Evolutionary conservation across 2,329 filamentous ascomycete species (phyloP), one percentile per base, ranked within the genome.

Genomic region (Apiospora sp.): DNA sequence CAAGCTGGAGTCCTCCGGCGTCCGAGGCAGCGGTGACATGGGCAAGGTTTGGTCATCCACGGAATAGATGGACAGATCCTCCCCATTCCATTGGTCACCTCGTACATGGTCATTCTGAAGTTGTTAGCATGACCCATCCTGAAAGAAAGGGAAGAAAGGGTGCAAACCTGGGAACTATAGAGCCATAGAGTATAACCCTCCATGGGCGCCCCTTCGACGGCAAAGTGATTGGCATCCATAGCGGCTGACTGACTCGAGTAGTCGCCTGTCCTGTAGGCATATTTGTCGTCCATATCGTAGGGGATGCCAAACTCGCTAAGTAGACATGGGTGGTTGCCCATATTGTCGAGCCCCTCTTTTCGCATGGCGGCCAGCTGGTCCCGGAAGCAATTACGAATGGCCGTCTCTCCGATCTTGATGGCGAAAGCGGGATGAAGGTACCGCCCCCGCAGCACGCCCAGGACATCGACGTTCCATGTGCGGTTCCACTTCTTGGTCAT

Each of bases 401-500:
- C 96, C 3, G 92, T 93, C 84, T 98, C 96, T 68, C 96, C 96
- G 67, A 99, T 87, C 79, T 95, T 96, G 81, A 99, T 92, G 4
- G 94, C 96, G 80, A 99, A 96, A 0, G 94, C 94, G 16, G 96
- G 96, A 30, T 92, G 93, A 76, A 93, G 87, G 79, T 99, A 99
- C 75, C 92, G 92, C 16, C 96, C 96, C 67, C 96, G 92, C 61
- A 99, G 86, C 19, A 99, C 90, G 2, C 96, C 96, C 69, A 99
- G 91, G 5, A 99, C 94, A 80, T 99, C 96, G 10, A 99, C 93
- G 77, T 99, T 99, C 93, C 96, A 99, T 22, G 93, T 91, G 51
- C 95, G 93, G 80, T 98, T 99, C 96, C 96, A 99, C 82, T 98
- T 97, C 84, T 99, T 99, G 16, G 94, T 98, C 89, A 99, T 93